Base-by-base conservation (phyloP, 2,329 filamentous ascomycete species). In the Rosellinia necatrix region DNA sequence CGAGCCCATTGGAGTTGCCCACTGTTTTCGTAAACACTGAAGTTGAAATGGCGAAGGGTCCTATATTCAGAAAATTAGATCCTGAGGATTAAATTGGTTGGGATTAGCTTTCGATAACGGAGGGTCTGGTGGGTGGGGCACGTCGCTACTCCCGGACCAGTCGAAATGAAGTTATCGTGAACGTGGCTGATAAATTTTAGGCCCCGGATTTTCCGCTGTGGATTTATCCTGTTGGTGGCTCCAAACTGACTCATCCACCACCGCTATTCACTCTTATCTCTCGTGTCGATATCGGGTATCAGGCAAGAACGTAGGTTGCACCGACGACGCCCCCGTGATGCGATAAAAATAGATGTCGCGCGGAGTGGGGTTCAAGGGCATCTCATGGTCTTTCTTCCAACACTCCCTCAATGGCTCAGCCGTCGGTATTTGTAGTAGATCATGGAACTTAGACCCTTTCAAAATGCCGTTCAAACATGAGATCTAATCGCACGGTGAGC, bases 401-500 rank as follows among this genome's bases (percentile, higher is more conserved):
- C 29, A 13, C 29, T 32, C 29, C n/a, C 10, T 13, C 29, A 13
- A 9, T 32, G 29, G n/a, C n/a, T n/a, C n/a, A n/a, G n/a, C n/a
- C n/a, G n/a, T n/a, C n/a, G n/a, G n/a, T n/a, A n/a, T n/a, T n/a
- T n/a, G n/a, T n/a, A n/a, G n/a, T 15, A 41, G 29, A 25, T 6
- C 9, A 15, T 4, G 29, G 4, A 13, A 8, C 21, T 55, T 13
- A 51, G 17, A 58, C 32, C 30, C 49, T 64, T 44, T 64, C 62
- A 43, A 61, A 60, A 35, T 58, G 49, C 6, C 61, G 55, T 32
- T 63, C 58, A 44, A 65, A 69, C 68, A 72, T 71, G 52, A 71
- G 41, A 60, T 72, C 67, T 35, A 70, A 56, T 17, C 66, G 62
- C 46, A 71, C 62, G 2, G 69, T 70, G 32, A 64, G 67, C 60